These are phyloP conservation scores for Lindgomyces ingoldianus DNA, from an alignment of 495 filamentous ascomycete genomes.

Conservation along the genomic window DNA sequence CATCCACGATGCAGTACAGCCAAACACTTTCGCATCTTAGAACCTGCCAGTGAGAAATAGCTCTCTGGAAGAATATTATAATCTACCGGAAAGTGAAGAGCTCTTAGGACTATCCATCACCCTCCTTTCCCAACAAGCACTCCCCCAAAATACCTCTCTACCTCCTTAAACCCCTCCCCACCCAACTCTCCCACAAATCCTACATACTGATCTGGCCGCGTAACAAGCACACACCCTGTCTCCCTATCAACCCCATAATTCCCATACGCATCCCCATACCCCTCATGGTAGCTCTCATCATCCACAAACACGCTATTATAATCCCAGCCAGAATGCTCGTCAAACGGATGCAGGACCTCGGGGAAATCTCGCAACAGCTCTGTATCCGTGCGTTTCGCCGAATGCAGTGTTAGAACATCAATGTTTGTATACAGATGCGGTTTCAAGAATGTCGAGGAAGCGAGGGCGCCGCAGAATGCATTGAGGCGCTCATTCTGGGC, in stretches of 20 bases:
- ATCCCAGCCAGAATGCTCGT: conserved; percentile 61
- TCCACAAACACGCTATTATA: conserved; percentile 69
- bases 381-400: conserved; percentile 51
- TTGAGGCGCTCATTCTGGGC: conserved; percentile 51
- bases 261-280: conserved; percentile 62
- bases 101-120: too few relatives aligned
- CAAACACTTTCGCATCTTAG: too few relatives aligned
- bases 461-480: conserved; percentile 49
- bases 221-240: conserved; percentile 61
- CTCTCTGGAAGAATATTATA: too few relatives aligned
- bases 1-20: too few relatives aligned
- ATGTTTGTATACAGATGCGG: conserved; percentile 53
- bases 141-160: conserved; percentile 40
- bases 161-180: conserved; percentile 48
- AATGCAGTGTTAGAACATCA: conserved; percentile 65
- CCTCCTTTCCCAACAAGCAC: conserved; percentile 19
- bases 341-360: conserved; percentile 57
- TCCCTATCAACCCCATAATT: conserved; percentile 62
- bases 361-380: conserved; percentile 60
- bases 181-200: conserved; percentile 59
- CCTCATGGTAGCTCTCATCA: conserved; percentile 60
- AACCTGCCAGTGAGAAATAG: too few relatives aligned
- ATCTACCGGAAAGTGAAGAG: too few relatives aligned
- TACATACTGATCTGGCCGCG: conserved; percentile 69
- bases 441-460: conserved; percentile 44